Evolutionary conservation across 2,329 filamentous ascomycete genomes (phyloP).

Genomic region (Arthroderma sp.): DNA sequence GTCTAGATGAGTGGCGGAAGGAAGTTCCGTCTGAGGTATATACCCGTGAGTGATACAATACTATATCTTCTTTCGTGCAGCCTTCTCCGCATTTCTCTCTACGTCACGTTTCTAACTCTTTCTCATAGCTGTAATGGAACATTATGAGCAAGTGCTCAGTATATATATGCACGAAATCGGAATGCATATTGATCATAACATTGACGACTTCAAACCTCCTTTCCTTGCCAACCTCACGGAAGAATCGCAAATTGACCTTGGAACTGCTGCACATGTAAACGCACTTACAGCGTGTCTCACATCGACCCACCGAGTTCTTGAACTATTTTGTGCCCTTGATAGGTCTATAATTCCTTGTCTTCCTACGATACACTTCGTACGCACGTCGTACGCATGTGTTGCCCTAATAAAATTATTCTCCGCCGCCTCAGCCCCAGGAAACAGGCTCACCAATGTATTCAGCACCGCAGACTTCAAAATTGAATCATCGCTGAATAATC

Average conservation of each 20-base stretch:
- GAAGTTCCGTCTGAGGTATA: conserved; percentile 43
- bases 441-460: conserved; percentile 58
- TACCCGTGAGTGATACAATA: conserved; percentile 41
- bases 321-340: conserved; percentile 52
- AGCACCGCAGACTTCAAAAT: conserved; percentile 54
- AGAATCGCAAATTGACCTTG: conserved; percentile 22
- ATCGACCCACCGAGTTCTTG: conserved; percentile 55
- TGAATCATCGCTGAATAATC: conserved; percentile 54
- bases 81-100: conserved; percentile 2
- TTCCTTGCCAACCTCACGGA: conserved; percentile 37
- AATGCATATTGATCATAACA: conserved; percentile 51
- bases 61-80: conserved; percentile 4
- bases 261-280: conserved; percentile 51
- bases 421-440: conserved; percentile 50
- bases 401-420: conserved; percentile 65
- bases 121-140: conserved; percentile 44
- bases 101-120: neutral
- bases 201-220: conserved; percentile 40
- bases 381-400: conserved; percentile 59
- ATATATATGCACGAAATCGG: conserved; percentile 67
- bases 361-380: conserved; percentile 59
- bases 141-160: conserved; percentile 54
- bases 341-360: conserved; percentile 48
- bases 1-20: conserved; percentile 49
- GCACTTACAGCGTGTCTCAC: conserved; percentile 55